A percentile compares a stretch with the other conserved stretches of the same genome.
Conservation (phyloP, 495 filamentous ascomycete genomes). For the Cryomyces minteri region DNA sequence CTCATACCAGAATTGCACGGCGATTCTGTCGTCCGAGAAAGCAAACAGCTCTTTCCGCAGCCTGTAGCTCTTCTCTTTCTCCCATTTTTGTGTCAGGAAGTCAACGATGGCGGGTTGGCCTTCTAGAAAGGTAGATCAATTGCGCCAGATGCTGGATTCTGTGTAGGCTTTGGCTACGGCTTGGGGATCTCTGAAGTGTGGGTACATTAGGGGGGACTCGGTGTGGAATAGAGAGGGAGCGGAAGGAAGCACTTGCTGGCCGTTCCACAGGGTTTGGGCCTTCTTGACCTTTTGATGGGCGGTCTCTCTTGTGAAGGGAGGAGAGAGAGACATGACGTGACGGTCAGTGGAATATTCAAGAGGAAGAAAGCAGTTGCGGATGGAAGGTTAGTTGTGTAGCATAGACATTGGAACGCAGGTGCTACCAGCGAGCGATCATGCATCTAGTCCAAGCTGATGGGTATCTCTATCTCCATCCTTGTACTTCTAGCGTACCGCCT, state of each 20-base stretch:
- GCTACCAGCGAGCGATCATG: too few species aligned
- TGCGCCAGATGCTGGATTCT: slow-evolving; percentile 63
- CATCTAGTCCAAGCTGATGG: too few species aligned
- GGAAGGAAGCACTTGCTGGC: slow-evolving; percentile 29
- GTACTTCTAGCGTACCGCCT: too few species aligned
- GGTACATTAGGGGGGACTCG: not conserved
- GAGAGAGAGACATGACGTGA: slow-evolving; percentile 36
- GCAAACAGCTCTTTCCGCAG: slow-evolving; percentile 82
- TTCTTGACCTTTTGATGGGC: slow-evolving; percentile 68
- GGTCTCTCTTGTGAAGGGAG: slow-evolving; percentile 65
- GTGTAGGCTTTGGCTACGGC: slow-evolving; percentile 59
- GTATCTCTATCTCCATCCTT: too few species aligned
- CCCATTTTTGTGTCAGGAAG: slow-evolving; percentile 67
- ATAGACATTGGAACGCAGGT: too few species aligned
- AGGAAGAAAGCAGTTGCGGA: too few species aligned
- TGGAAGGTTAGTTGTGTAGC: too few species aligned
- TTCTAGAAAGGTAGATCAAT: slow-evolving; percentile 49
- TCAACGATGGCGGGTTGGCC: slow-evolving; percentile 49
- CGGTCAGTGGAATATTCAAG: not conserved
- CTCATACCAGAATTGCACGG: slow-evolving; percentile 90
- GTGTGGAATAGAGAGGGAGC: not conserved
- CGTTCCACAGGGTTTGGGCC: slow-evolving; percentile 77
- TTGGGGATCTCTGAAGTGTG: slow-evolving; percentile 33
- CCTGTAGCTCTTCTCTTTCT: slow-evolving; percentile 49
- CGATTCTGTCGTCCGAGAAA: slow-evolving; percentile 53